phyloP scores from a whole-genome alignment of 176 grass and related monocot genomes.

The Poa annua region DNA sequence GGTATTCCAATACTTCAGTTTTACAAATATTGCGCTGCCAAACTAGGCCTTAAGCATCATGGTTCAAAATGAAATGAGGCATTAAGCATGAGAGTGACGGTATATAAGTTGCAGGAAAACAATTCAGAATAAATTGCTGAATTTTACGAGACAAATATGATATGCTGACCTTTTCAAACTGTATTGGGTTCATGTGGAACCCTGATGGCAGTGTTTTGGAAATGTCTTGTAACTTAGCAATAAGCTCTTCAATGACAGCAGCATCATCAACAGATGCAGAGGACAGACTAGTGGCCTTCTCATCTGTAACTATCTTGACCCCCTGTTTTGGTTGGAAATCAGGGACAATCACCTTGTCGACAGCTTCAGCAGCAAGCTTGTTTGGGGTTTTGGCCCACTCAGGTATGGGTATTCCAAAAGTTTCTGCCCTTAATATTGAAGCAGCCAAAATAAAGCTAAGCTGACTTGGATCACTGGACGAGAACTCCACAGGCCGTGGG shows the following conservation, averaged over 20 bases:
- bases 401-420: conserved; percentile 73
- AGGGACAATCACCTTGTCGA: conserved; percentile 64
- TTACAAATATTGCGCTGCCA: too few relatives aligned
- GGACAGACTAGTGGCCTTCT: conserved; percentile 72
- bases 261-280: conserved; percentile 81
- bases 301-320: conserved; percentile 87
- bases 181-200: conserved; percentile 88
- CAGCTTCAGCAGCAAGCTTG: conserved; percentile 74
- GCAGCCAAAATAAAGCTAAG: conserved; percentile 71
- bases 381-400: conserved; percentile 73
- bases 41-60: too few relatives aligned
- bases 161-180: conserved; percentile 88
- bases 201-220: conserved; percentile 60
- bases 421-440: conserved; percentile 82
- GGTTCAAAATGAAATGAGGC: neutral
- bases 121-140: neutral
- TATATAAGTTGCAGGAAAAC: neutral
- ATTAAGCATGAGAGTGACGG: neutral
- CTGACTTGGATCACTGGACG: conserved; percentile 60
- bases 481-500: conserved; percentile 75
- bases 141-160: neutral
- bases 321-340: conserved; percentile 81
- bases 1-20: too few relatives aligned
- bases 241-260: conserved; percentile 77
- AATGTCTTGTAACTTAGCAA: conserved; percentile 68